phyloP scores from a whole-genome alignment of 306 rosid genomes.

The Rosa chinensis region DNA sequence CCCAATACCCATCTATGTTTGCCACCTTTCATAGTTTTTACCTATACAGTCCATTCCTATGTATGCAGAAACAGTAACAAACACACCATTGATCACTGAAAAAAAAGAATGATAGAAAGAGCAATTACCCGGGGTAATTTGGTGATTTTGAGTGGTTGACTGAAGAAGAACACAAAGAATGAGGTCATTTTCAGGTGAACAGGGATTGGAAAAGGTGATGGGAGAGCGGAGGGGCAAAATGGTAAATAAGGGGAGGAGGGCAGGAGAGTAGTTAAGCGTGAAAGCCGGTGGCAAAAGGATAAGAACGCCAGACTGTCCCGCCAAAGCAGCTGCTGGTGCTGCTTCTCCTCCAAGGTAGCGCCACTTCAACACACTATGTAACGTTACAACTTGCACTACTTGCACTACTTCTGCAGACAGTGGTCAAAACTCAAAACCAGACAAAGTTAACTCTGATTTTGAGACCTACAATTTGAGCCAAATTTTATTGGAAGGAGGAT shows the following conservation, averaged over 20 bases:
- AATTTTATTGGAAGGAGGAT: background rate
- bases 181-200: background rate
- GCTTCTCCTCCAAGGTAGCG: conserved; percentile 20
- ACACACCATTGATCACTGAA: background rate
- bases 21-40: background rate
- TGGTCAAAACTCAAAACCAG: background rate
- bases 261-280: conserved; percentile 39
- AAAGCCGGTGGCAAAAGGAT: conserved; percentile 46
- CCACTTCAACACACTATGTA: background rate
- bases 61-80: background rate
- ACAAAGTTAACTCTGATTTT: background rate
- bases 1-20: background rate
- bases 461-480: background rate
- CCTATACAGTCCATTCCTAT: no score
- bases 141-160: conserved; percentile 1
- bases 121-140: background rate
- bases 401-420: conserved; percentile 6
- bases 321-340: conserved; percentile 33
- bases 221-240: conserved; percentile 25
- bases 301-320: conserved; percentile 84
- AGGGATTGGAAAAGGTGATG: background rate
- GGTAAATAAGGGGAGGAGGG: conserved; percentile 35
- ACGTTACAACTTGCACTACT: conserved; percentile 25
- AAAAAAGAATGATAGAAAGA: background rate
- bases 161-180: background rate